Conservation (phyloP, 768 basidiomycete genomes). For the Termitomyces sp. region DNA sequence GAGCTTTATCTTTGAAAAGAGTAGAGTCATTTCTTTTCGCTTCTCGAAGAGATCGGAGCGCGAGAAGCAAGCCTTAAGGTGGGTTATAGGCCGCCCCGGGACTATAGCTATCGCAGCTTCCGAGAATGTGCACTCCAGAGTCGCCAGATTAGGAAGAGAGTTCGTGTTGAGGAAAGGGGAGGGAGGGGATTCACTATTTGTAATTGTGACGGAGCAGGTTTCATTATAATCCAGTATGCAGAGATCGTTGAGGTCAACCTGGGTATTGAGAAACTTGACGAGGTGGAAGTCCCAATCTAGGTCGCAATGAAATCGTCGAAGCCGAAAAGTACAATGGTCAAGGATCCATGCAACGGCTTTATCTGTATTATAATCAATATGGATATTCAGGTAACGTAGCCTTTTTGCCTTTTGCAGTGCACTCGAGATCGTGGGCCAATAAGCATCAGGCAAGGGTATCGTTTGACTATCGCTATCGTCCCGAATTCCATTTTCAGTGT, state of each 20-base stretch:
- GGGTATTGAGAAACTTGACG: conserved; percentile 45
- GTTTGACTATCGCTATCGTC: conserved; percentile 20
- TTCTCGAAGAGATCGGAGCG: conserved; percentile 42
- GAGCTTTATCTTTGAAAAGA: conserved; percentile 41
- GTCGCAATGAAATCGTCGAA: conserved; percentile 62
- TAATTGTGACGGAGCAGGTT: conserved; percentile 8
- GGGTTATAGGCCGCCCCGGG: conserved; percentile 53
- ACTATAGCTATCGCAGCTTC: conserved; percentile 56
- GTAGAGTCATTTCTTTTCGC: conserved; percentile 42
- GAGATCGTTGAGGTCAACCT: conserved; percentile 44
- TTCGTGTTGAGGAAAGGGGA: conserved; percentile 21
- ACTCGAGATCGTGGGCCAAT: conserved; percentile 46
- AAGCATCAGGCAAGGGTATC: conserved; percentile 25
- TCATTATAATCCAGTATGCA: conserved; percentile 42
- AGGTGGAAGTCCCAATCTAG: conserved; percentile 59
- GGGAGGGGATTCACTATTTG: conserved; percentile 19
- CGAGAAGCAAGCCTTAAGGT: conserved; percentile 68
- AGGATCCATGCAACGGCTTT: conserved; percentile 37
- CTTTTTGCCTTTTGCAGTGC: conserved; percentile 42
- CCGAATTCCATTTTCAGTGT: conserved; percentile 19
- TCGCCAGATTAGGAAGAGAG: conserved; percentile 44
- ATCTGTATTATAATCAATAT: conserved; percentile 32
- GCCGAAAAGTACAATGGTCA: conserved; percentile 40
- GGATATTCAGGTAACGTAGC: conserved; percentile 50
- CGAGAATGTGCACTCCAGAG: conserved; percentile 62